Percentiles rank a stretch among this genome's conserved stretches.
These are phyloP conservation scores for Keqinozyma sinolaborantium DNA, from an alignment of 1,139 yeast genomes.

Conservation along the genomic window DNA sequence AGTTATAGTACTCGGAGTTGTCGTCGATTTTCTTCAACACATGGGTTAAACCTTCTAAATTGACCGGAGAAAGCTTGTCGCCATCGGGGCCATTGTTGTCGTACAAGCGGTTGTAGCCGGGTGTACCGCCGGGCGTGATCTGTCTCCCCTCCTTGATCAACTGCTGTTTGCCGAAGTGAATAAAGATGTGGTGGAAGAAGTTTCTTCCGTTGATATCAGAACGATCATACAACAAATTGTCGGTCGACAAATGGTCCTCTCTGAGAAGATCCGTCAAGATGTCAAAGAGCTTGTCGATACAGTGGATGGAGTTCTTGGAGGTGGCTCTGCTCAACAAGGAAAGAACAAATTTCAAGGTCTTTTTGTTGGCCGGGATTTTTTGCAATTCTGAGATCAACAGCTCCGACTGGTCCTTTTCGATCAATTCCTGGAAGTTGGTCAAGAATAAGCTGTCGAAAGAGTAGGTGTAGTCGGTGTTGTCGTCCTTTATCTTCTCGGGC, in stretches of 20 bases:
- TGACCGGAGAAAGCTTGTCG: constrained; percentile 18
- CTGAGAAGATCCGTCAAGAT: constrained; percentile 14
- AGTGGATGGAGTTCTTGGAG: constrained; percentile 42
- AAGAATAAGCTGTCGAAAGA: constrained; percentile 30
- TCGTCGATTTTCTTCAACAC: constrained; percentile 38
- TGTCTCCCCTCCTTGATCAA: constrained; percentile 19
- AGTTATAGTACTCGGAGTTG: constrained; percentile 9
- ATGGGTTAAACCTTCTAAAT: constrained; percentile 20
- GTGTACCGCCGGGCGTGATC: constrained; percentile 35
- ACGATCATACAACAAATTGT: constrained; percentile 46
- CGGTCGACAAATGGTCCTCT: constrained; percentile 13
- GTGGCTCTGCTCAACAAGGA: constrained; percentile 67
- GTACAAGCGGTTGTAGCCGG: constrained; percentile 26
- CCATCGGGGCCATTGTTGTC: constrained; percentile 63
- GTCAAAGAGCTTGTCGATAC: constrained; percentile 54
- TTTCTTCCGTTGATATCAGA: constrained; percentile 79
- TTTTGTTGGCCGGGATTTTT: constrained; percentile 12
- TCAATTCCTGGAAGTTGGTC: constrained; percentile 23
- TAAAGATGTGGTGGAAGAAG: constrained; percentile 79
- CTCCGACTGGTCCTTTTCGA: constrained; percentile 43
- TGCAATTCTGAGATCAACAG: constrained; percentile 38
- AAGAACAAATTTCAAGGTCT: constrained; percentile 41
- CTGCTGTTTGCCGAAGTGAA: constrained; percentile 64
- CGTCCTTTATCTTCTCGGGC: constrained; percentile 10
- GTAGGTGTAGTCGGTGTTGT: constrained; percentile 8